Base-by-base conservation (phyloP, 2,329 filamentous ascomycete genomes). In the Botrytis galanthina region DNA sequence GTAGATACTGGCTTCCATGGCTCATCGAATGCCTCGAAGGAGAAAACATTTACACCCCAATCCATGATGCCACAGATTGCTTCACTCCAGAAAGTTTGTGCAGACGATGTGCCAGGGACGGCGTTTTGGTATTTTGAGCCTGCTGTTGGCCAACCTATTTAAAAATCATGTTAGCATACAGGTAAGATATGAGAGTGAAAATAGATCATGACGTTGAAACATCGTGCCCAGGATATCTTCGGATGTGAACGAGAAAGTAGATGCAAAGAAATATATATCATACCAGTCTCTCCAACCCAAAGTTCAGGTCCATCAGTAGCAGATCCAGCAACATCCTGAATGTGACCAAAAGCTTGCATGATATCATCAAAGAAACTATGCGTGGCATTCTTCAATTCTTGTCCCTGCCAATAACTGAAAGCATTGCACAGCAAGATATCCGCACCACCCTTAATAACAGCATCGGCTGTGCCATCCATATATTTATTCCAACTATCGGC, bases 401-500 rank as follows among this genome's bases (percentile, higher is more conserved):
- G 86, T 60, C 87, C 89, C 81, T 93, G 91, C 91, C 91, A 93
- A 85, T 92, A 93, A 46, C 89, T 87, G 80, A 93, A 93, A 39
- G 89, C 91, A 80, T 93, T 93, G 80, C 87, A 85, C 75, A 93
- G 84, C 67, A 79, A 83, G 73, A 92, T 88, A 70, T 91, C 89
- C 70, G 86, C 79, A 70, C 77, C 87, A 64, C 86, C 86, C 70
- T 82, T 81, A 78, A 92, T 87, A 76, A 92, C 83, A 22, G 87
- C 84, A 81, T 93, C 88, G 57, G 88, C 90, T 39, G 90, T 92
- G 57, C 90, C 90, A 80, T 92, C 90, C 64, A 87, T 85, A 79
- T 86, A 90, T 82, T 91, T 92, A 84, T 92, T 93, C 91, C 91
- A 93, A 80, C 86, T 89, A 82, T 93, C 91, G 12, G 91, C 91